A percentile compares a stretch with the other conserved stretches of the same genome.
phyloP scores from a whole-genome alignment of 2,329 filamentous ascomycete genomes.

The Monosporascus sp. region DNA sequence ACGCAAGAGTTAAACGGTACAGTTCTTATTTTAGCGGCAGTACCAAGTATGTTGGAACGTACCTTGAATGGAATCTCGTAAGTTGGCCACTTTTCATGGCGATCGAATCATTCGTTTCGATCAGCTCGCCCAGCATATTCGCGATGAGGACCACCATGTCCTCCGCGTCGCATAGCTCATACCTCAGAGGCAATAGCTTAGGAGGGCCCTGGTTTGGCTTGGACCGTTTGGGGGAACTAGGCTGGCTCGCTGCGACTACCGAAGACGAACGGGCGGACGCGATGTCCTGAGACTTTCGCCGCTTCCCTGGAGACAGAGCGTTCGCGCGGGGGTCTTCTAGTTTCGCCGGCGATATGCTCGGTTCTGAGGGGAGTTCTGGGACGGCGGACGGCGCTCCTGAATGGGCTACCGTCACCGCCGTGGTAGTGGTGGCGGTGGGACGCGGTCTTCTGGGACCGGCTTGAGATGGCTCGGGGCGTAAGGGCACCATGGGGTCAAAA shows the following conservation, averaged over 20 bases:
- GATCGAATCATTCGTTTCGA: constrained; percentile 84
- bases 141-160: constrained; percentile 88
- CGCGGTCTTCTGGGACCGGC: constrained; percentile 22
- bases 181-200: constrained; percentile 63
- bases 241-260: constrained; percentile 26
- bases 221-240: constrained; percentile 46
- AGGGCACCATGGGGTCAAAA: constrained; percentile 33
- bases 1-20: constrained; percentile 5
- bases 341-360: constrained; percentile 16
- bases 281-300: constrained; percentile 39
- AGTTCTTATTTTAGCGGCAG: neutral
- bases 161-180: constrained; percentile 76
- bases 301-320: constrained; percentile 34
- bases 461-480: constrained; percentile 22
- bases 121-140: constrained; percentile 93
- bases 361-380: constrained; percentile 18
- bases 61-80: constrained; percentile 93
- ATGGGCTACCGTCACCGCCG: constrained; percentile 8
- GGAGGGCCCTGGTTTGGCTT: constrained; percentile 45
- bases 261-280: constrained; percentile 20
- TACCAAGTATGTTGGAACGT: constrained; percentile 18
- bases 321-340: constrained; percentile 9
- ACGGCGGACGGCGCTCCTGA: constrained; percentile 11
- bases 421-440: constrained; percentile 10
- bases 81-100: constrained; percentile 80